Evolutionary conservation across 768 basidiomycete species (phyloP), one percentile per base, ranked within the genome.

Genomic region (Kondoa malvinella): DNA sequence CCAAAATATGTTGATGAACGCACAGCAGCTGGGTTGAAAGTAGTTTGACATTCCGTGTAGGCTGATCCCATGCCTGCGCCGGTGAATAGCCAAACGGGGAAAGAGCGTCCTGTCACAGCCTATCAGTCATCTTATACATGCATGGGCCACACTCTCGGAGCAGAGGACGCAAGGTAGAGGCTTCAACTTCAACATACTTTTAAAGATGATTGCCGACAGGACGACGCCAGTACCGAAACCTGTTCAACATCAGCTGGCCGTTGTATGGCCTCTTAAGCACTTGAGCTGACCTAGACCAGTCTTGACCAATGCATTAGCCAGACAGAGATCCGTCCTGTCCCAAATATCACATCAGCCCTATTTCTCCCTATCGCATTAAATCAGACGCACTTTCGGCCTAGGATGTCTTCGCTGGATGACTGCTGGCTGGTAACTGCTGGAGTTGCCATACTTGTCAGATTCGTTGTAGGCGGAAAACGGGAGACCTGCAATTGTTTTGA

Each of bases 21-120:
- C 4, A 65, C 56, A 50, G 64, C 64, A 50, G 64, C 64, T 26
- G 64, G 64, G 56, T 65, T 65, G 33, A 65, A 65, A 17, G 56
- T 26, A 3, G 25, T 60, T 32, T 65, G 33, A 29, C 64, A 65
- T 40, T 65, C 64, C 40, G 64, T 3, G 30, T 65, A 65, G 25
- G 64, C 32, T 27, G 34, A 15, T 50, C 64, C 64, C 17, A 30
- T 16, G 8, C 64, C 64, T 17, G 56, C 34, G 25, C 64, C 64
- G 4, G 64, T 65, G 26, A 57, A 56, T n/a, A 65, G 27, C 64
- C 64, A 65, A 34, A 65, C 40, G 14, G 64, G 64, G 21, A 27
- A 34, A 3, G 64, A 26, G 16, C 64, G 34, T 15, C 64, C 64
- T 65, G 64, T 40, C 2, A 32, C 12, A n/a, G 4, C 63, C 29